Base-by-base conservation (phyloP, 805 yeast species). In the Lipomyces yamanashiensis region DNA sequence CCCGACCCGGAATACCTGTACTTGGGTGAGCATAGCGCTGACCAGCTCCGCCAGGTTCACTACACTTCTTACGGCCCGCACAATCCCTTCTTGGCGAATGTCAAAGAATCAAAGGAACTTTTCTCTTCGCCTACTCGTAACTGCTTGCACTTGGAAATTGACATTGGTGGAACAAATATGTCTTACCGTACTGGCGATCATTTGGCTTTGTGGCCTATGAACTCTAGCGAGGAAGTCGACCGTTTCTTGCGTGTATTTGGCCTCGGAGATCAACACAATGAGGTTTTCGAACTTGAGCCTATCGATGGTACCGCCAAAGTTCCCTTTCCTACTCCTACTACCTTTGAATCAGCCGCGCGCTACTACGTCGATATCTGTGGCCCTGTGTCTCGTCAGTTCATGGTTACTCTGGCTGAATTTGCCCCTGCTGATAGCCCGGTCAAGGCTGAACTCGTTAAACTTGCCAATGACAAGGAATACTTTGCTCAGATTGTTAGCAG, bases 171-270 rank as follows among this genome's bases (percentile, higher is more conserved):
- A 21, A 81, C 92, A 1, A 87, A 87, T 71, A 79, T 93, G 73
- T 85, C 87, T 70, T 93, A 93, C 77, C 80, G 92, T 54, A 93
- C 99, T 2, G 99, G 99, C 76, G 99, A 93, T 75, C 98, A 93
- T 77, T 77, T 93, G 67, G 98, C 96, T 13, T 80, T 93, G 61
- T 90, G 97, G 93, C 93, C 97, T 41, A 89, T 93, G 19, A 93
- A 93, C 76, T 80, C 96, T 1, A 80, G 86, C 72, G 90, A 87
- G 74, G 85, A 89, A 71, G 87, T 91, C 37, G 81, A 78, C 13
- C 79, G 80, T 47, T 88, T 93, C 70, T 77, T 88, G 63, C 69
- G 77, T 52, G 86, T 88, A 7, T 84, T 92, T 60, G 87, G 84
- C 40, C 80, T 92, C 61, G 71, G 76, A n/a, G 80, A 74, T 36